phyloP scores from a whole-genome alignment of 139 green algal genomes.

The Pleodorina starrii region DNA sequence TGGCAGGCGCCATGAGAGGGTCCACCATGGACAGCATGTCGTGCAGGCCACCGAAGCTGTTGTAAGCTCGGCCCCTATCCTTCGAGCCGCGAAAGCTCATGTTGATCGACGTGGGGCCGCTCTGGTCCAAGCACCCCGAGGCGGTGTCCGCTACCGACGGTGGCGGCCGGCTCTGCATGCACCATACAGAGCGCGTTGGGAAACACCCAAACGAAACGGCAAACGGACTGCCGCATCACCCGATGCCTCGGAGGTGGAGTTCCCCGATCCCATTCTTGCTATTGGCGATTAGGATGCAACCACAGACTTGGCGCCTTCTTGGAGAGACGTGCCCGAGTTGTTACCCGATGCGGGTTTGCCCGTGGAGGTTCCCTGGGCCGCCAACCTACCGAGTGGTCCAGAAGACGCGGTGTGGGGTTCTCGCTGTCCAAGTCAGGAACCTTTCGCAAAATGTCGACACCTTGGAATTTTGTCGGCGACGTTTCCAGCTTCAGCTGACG shows the following conservation, averaged over 20 bases:
- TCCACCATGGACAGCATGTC: slow-evolving; percentile 40
- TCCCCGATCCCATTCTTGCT: no score
- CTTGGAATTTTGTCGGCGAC: no score
- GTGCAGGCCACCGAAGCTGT: slow-evolving; percentile 42
- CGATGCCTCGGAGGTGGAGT: no score
- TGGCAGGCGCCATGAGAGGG: background rate
- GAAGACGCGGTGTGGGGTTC: background rate
- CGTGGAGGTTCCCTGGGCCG: no score
- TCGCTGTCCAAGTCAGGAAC: background rate
- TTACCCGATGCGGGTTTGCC: no score
- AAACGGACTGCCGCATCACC: no score
- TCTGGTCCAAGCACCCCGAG: background rate
- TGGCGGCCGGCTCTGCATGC: background rate
- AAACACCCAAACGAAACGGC: no score
- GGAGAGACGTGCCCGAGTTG: no score
- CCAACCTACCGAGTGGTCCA: background rate
- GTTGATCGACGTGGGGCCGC: background rate
- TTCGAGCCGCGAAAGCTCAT: background rate
- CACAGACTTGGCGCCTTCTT: no score
- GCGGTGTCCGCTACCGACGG: background rate
- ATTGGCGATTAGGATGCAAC: no score
- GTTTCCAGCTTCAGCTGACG: no score
- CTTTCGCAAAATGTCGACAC: background rate
- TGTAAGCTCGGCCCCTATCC: slow-evolving; percentile 5
- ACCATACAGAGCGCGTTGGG: no score